A percentile compares a stretch with the other conserved stretches of the same genome.
These are phyloP conservation scores for Blakeslea trispora DNA, from an alignment of 371 early-diverging fungal genomes.

Conservation along the genomic window DNA sequence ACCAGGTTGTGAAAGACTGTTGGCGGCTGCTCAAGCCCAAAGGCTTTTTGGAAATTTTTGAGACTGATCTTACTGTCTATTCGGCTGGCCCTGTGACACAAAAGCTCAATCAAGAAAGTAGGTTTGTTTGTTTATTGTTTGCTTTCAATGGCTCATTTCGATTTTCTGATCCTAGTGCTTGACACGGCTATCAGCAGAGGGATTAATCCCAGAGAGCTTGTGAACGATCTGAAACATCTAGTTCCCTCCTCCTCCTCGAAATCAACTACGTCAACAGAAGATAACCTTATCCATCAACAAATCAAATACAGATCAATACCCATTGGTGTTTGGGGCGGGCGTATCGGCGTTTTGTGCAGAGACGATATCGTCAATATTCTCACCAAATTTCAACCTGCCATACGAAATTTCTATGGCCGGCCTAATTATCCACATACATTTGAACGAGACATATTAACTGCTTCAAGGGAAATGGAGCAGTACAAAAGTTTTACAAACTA, in stretches of 20 bases:
- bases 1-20: conserved; percentile 31
- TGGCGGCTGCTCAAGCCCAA: conserved; percentile 32
- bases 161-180: conserved; percentile 9
- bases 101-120: conserved; percentile 34
- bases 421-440: conserved; percentile 7
- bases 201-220: conserved; percentile 17
- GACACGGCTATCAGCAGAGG: conserved; percentile 23
- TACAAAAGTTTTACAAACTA: conserved; percentile 31
- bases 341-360: conserved; percentile 32
- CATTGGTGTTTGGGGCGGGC: conserved; percentile 40
- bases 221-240: conserved; percentile 12
- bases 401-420: conserved; percentile 7
- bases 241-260: conserved; percentile 8
- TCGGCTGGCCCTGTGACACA: conserved; percentile 33
- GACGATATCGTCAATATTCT: conserved; percentile 33
- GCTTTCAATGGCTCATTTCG: not conserved
- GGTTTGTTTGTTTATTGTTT: not conserved
- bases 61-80: conserved; percentile 32
- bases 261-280: not conserved
- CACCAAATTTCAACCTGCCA: conserved; percentile 21
- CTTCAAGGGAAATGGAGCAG: conserved; percentile 28
- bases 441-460: conserved; percentile 6
- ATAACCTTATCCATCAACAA: conserved; percentile 20
- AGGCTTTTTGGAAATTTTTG: conserved; percentile 37
- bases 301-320: conserved; percentile 36